Conservation (phyloP, 1,284 basidiomycete genomes). For the Heliocybe sulcata region DNA sequence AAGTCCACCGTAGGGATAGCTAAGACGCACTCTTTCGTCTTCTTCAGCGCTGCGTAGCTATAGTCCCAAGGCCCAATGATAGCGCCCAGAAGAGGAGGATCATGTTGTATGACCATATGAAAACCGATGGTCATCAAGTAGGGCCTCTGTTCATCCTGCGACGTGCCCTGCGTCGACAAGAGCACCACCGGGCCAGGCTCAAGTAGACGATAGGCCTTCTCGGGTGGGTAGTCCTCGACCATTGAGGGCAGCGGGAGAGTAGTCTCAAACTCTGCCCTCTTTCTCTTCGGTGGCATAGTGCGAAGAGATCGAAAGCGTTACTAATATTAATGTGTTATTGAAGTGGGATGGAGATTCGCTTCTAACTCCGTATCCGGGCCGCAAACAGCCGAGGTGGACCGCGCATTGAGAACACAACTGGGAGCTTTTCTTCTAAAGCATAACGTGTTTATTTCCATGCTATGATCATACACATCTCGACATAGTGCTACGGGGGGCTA, state of each 20-base stretch:
- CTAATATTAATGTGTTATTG: no score
- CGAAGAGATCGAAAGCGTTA: no score
- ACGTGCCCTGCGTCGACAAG: not conserved
- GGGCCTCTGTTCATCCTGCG: not conserved
- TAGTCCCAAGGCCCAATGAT: not conserved
- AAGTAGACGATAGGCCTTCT: not conserved
- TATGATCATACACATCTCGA: no score
- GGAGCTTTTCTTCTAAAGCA: no score
- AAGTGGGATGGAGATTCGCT: no score
- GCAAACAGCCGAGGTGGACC: no score
- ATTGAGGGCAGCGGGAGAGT: not conserved
- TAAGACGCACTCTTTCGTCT: not conserved
- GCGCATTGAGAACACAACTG: no score
- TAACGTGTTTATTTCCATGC: no score
- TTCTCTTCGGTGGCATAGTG: not conserved
- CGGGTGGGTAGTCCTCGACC: not conserved
- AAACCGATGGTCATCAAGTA: not conserved
- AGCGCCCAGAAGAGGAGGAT: not conserved
- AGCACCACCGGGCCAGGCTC: conserved; percentile 2
- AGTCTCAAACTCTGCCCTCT: not conserved
- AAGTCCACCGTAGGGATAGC: not conserved
- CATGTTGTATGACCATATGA: conserved; percentile 1
- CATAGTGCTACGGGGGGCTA: no score
- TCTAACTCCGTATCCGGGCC: no score
- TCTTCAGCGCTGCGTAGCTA: not conserved